Base-by-base conservation (phyloP, 768 basidiomycete species). In the Hygrophorus pudorinus region DNA sequence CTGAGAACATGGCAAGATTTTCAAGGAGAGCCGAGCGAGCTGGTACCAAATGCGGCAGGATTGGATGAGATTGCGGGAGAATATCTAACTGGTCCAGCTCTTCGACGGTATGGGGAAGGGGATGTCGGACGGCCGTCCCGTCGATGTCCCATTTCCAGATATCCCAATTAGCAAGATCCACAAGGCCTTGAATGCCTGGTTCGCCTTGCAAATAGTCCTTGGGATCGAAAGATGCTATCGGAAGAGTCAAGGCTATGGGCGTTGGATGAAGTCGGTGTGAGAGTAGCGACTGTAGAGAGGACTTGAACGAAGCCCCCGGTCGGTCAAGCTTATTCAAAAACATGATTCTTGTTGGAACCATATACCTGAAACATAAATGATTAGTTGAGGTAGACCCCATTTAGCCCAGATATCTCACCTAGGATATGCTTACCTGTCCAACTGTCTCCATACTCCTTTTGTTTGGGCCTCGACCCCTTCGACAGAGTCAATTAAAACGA, bases 381-480 rank as follows among this genome's bases (percentile, higher is more conserved):
- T 48, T 29, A 42, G 31, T 31, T 49, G 46, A 38, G 12, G 5
- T 29, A 35, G 44, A 27, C 17, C n/a, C n/a, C 28, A 44, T 31
- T 18, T 24, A 24, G 24, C 24, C 24, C 24, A 30, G 30, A 35
- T 3, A 32, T 56, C 59, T 66, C 56, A 68, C 60, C 61, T 67
- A 38, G 47, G 51, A 40, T 27, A 62, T 62, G 55, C 57, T 5
- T 36, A 90, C 90, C 85, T 78, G 60, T 90, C 81, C 52, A 92
- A 61, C 59, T 93, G 89, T 43, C 65, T 67, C 90, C 90, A 92
- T 36, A 93, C 90, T 33, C 85, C 86, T 59, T 79, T 82, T 0
- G 90, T 93, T 57, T 93, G 89, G 9, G 86, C 78, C 60, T 92
- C 89, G 4, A 92, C 89, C 5, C 89, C 89, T 62, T 92, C 89